Evolutionary conservation across 2,329 filamentous ascomycete genomes (phyloP).

Genomic region (Xylaria sp.): DNA sequence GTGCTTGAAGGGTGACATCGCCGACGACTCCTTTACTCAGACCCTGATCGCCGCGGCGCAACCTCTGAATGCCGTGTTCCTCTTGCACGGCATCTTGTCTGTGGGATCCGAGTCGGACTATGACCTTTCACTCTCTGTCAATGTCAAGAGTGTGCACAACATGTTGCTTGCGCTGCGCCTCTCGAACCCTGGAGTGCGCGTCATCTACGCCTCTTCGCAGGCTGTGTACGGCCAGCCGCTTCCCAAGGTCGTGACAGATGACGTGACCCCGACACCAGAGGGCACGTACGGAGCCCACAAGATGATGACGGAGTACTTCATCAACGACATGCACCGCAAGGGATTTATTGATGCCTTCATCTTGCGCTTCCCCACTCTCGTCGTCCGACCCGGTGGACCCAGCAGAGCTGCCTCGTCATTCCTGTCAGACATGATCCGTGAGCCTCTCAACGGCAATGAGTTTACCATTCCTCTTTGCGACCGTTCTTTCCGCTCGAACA

Average conservation of each 20-base stretch:
- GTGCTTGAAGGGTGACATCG: slow-evolving; percentile 46
- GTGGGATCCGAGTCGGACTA: slow-evolving; percentile 57
- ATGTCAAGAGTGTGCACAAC: slow-evolving; percentile 53
- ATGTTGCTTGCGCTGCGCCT: slow-evolving; percentile 46
- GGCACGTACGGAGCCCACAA: slow-evolving; percentile 60
- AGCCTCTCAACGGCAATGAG: slow-evolving; percentile 51
- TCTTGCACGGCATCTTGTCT: slow-evolving; percentile 65
- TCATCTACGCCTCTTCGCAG: slow-evolving; percentile 57
- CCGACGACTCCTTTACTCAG: slow-evolving; percentile 32
- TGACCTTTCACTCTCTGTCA: slow-evolving; percentile 53
- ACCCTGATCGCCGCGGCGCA: slow-evolving; percentile 41
- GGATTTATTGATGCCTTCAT: slow-evolving; percentile 53
- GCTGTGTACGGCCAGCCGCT: slow-evolving; percentile 58
- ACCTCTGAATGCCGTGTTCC: slow-evolving; percentile 50
- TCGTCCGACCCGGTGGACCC: slow-evolving; percentile 55
- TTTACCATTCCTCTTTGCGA: slow-evolving; percentile 49
- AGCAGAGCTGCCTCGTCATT: slow-evolving; percentile 59
- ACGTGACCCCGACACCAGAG: slow-evolving; percentile 52
- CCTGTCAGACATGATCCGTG: slow-evolving; percentile 58
- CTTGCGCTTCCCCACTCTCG: slow-evolving; percentile 56
- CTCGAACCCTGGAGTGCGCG: slow-evolving; percentile 47
- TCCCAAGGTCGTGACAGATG: slow-evolving; percentile 46
- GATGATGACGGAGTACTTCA: slow-evolving; percentile 54
- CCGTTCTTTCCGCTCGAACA: slow-evolving; percentile 46
- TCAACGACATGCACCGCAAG: slow-evolving; percentile 59